These are phyloP conservation scores for Closterium sp. DNA, from an alignment of 139 green algal genomes.

Conservation along the genomic window DNA sequence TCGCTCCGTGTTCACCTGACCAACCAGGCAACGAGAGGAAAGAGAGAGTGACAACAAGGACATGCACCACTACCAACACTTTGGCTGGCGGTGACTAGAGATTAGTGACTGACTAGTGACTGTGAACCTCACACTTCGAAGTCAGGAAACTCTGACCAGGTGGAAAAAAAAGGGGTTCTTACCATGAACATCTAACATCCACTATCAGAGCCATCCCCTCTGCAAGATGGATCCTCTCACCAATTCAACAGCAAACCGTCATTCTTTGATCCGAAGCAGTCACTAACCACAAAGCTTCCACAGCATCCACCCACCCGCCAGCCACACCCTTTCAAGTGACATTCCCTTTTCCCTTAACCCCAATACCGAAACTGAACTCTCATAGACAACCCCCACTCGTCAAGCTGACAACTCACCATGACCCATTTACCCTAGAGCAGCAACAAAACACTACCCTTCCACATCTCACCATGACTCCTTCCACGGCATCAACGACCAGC, in stretches of 20 bases:
- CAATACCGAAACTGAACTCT: not conserved
- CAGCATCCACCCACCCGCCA: constrained; percentile 80
- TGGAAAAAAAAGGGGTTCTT: not conserved
- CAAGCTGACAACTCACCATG: too few relatives aligned
- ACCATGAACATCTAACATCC: too few relatives aligned
- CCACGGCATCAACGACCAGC: constrained; percentile 87
- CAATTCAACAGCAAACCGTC: not conserved
- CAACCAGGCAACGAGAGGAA: not conserved
- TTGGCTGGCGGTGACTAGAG: not conserved
- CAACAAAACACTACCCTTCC: not conserved
- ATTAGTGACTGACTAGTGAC: not conserved
- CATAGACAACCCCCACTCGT: not conserved
- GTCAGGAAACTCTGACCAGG: not conserved
- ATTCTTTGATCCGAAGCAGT: not conserved
- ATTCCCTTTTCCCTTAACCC: not conserved
- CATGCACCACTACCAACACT: not conserved
- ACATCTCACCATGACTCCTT: constrained; percentile 85
- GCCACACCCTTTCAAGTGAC: not conserved
- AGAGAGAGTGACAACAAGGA: not conserved
- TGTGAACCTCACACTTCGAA: not conserved
- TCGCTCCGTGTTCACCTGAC: constrained; percentile 69
- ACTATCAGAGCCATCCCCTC: too few relatives aligned
- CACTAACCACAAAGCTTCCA: constrained; percentile 87
- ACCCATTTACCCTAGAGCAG: too few relatives aligned
- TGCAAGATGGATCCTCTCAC: not conserved